Evolutionary conservation across 1,139 yeast genomes (phyloP).

Genomic region (Hyphopichia burtonii): DNA sequence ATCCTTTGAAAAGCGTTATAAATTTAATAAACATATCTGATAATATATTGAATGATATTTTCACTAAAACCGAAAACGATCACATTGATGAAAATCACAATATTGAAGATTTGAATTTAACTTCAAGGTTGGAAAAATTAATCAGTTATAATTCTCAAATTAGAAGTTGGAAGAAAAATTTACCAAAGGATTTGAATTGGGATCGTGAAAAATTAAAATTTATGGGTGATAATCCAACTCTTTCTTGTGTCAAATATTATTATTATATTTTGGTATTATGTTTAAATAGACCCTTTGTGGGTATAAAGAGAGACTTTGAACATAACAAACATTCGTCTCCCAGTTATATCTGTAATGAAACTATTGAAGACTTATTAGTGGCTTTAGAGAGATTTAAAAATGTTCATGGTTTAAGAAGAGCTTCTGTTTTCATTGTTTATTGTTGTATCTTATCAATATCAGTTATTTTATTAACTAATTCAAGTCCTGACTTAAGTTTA

Average conservation of each 20-base stretch:
- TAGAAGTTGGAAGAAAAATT: conserved; percentile 46
- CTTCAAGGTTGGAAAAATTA: conserved; percentile 37
- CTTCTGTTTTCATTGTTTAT: conserved; percentile 48
- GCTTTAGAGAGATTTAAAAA: conserved; percentile 36
- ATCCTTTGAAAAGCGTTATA: conserved; percentile 46
- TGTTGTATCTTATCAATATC: conserved; percentile 49
- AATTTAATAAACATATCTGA: conserved; percentile 54
- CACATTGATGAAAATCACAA: conserved; percentile 17
- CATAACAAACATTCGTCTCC: conserved; percentile 24
- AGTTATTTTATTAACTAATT: conserved; percentile 39
- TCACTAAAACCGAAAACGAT: conserved; percentile 33
- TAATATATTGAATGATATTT: conserved; percentile 54
- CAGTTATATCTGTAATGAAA: conserved; percentile 35
- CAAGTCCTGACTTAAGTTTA: conserved; percentile 24
- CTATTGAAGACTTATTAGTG: conserved; percentile 42
- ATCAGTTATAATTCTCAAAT: conserved; percentile 49
- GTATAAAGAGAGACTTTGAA: conserved; percentile 14
- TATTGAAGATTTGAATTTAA: conserved; percentile 31
- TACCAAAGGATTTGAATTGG: conserved; percentile 54
- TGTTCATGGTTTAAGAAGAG: conserved; percentile 42
- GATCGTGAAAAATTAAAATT: conserved; percentile 36
- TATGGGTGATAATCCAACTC: conserved; percentile 51
- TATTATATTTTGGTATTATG: conserved; percentile 57
- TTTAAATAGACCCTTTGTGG: conserved; percentile 59
- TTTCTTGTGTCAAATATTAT: conserved; percentile 54